Base-by-base conservation (phyloP, 805 yeast genomes). In the Kodamaea sagamina region DNA sequence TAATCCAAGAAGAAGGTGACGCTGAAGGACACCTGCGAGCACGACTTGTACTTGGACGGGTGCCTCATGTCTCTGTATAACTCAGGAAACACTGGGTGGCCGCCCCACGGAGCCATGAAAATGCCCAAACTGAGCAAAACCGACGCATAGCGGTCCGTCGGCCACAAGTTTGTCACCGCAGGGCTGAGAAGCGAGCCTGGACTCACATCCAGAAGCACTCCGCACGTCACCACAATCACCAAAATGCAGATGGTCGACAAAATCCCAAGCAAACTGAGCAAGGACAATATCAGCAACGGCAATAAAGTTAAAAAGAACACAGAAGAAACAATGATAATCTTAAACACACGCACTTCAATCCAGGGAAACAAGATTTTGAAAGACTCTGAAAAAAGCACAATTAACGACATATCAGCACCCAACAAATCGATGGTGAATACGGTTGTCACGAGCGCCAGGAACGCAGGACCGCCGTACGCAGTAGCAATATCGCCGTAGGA, bases 401-500 rank as follows among this genome's bases (percentile, higher is more conserved):
- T 78, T 47, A 89, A 69, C 0, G 96, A 78, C 8, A 89, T 90
- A 12, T 95, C 90, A 34, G 85, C 83, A 2, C 92, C 96, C 44
- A 86, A 52, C 34, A 89, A 71, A 55, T 89, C 97, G 32, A 86
- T 52, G 0, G 92, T 82, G 57, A 89, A 89, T 10, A 89, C 57
- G 10, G 82, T 50, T 1, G 95, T 86, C 12, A 89, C 84, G 26
- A 84, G 60, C 2, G 86, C 70, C 56, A 95, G 77, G 4, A 92
- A 95, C 27, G 68, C 68, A 2, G 83, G 68, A 1, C 96, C 96
- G 57, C 84, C 88, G 0, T 90, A 86, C n/a, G 88, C 86, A 54
- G 79, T 83, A 3, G 95, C 95, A 38, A 89, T 71, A 65, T 89
- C 97, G 0, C 96, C 95, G 61, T 89, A 89, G 0, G 96, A 86